These are phyloP conservation scores for Scedosporium dehoogii DNA, from an alignment of 2,329 filamentous ascomycete species.

Conservation along the genomic window DNA sequence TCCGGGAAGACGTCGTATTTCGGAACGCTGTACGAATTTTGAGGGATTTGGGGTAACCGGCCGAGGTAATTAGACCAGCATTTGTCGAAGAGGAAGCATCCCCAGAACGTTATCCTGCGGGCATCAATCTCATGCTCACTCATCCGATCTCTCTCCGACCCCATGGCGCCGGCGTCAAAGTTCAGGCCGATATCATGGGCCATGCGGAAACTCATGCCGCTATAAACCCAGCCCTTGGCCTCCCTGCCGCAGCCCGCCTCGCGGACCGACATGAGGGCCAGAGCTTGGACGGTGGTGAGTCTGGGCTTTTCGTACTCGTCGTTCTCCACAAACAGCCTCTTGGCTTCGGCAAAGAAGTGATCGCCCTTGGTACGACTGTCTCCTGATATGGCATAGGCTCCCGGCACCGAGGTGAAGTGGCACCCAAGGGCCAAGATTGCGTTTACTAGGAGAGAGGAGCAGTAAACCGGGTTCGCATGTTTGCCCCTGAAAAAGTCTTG, in stretches of 20 bases:
- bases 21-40: constrained; percentile 69
- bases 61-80: constrained; percentile 98
- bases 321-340: constrained; percentile 77
- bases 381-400: constrained; percentile 58
- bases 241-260: constrained; percentile 92
- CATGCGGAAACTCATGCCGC: constrained; percentile 97
- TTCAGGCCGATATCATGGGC: constrained; percentile 89
- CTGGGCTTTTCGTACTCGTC: constrained; percentile 88
- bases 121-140: constrained; percentile 82
- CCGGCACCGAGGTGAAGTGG: constrained; percentile 74
- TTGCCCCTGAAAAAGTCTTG: constrained; percentile 71
- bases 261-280: constrained; percentile 90
- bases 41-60: constrained; percentile 76
- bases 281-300: constrained; percentile 82
- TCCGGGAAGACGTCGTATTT: constrained; percentile 85
- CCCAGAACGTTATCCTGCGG: constrained; percentile 89
- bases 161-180: constrained; percentile 62
- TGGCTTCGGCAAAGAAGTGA: constrained; percentile 92
- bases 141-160: constrained; percentile 45
- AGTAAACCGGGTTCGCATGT: constrained; percentile 57
- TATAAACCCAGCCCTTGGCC: constrained; percentile 96
- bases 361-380: constrained; percentile 84
- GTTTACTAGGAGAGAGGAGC: constrained; percentile 83
- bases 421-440: constrained; percentile 88
- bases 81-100: constrained; percentile 96